Percentiles rank a stretch among this genome's conserved stretches.
phyloP scores from a whole-genome alignment of 2,329 filamentous ascomycete genomes.

The Chaetomiaceae sp. region DNA sequence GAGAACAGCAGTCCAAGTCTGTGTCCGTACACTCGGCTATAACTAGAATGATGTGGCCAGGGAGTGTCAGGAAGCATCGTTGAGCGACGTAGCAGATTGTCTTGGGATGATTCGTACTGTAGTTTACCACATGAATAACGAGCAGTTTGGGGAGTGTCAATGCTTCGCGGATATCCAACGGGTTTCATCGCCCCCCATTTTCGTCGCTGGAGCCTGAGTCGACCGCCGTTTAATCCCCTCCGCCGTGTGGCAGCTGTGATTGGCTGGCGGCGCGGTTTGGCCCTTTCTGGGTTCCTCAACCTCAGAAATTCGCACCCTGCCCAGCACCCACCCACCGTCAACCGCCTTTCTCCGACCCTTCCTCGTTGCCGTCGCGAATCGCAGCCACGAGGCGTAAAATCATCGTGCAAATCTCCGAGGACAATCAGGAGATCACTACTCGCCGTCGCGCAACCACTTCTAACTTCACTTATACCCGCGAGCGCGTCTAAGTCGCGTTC shows the following conservation, averaged over 20 bases:
- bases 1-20: too few relatives aligned
- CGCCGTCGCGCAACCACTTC: neutral
- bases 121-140: too few relatives aligned
- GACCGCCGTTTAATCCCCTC: slow-evolving; percentile 20
- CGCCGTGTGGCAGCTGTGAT: slow-evolving; percentile 19
- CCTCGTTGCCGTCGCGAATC: slow-evolving; percentile 15
- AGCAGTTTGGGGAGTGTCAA: too few relatives aligned
- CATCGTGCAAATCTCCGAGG: slow-evolving; percentile 19
- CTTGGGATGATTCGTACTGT: too few relatives aligned
- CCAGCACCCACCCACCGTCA: slow-evolving; percentile 23
- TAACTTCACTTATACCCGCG: slow-evolving; percentile 23
- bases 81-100: too few relatives aligned
- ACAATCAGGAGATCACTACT: slow-evolving; percentile 1
- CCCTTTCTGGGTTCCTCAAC: slow-evolving; percentile 26
- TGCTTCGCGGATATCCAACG: too few relatives aligned
- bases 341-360: slow-evolving; percentile 15
- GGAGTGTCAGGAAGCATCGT: too few relatives aligned
- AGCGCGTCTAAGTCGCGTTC: slow-evolving; percentile 54
- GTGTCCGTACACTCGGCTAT: too few relatives aligned
- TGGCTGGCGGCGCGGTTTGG: slow-evolving; percentile 26
- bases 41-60: too few relatives aligned
- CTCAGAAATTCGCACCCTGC: slow-evolving; percentile 27
- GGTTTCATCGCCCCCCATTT: too few relatives aligned
- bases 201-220: slow-evolving; percentile 6
- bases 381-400: slow-evolving; percentile 17